Conservation (phyloP, 1,284 basidiomycete genomes). For the Lentinula novae-zelandiae region DNA sequence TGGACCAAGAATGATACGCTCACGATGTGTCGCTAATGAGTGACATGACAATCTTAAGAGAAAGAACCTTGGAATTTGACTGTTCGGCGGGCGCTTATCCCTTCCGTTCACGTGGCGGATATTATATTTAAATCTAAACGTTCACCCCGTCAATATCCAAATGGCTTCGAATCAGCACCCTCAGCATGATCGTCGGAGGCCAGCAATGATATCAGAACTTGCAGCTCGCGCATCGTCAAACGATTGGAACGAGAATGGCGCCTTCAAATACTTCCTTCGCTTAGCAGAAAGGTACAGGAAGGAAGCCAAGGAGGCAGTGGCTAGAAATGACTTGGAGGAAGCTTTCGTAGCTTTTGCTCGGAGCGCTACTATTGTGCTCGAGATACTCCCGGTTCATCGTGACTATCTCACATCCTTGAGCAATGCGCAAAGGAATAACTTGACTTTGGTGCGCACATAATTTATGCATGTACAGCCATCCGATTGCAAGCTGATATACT, state of each 20-base stretch:
- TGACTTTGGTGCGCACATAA: constrained; percentile 44
- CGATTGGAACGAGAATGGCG: constrained; percentile 44
- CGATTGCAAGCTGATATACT: constrained; percentile 7
- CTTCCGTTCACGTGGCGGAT: not conserved
- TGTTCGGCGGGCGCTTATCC: not conserved
- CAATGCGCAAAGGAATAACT: constrained; percentile 46
- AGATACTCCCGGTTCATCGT: constrained; percentile 54
- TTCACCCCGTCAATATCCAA: not conserved
- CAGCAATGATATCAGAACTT: constrained; percentile 53
- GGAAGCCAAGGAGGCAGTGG: constrained; percentile 36
- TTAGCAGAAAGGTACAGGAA: constrained; percentile 50
- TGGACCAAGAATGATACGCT: not conserved
- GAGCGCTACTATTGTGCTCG: constrained; percentile 61
- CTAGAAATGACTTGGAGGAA: constrained; percentile 47
- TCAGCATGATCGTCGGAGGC: constrained; percentile 23
- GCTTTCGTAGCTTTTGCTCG: constrained; percentile 58
- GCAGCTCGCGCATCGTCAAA: constrained; percentile 44
- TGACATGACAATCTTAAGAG: constrained; percentile 5
- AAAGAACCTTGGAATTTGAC: not conserved
- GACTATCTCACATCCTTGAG: constrained; percentile 47
- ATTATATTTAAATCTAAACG: not conserved
- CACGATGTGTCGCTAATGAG: constrained; percentile 15
- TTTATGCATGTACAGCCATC: not conserved
- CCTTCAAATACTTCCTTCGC: constrained; percentile 53
- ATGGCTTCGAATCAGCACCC: constrained; percentile 4